Evolutionary conservation across 2,329 filamentous ascomycete species (phyloP), one percentile per base, ranked within the genome.

Genomic region (Ophiostoma triangulosporum): DNA sequence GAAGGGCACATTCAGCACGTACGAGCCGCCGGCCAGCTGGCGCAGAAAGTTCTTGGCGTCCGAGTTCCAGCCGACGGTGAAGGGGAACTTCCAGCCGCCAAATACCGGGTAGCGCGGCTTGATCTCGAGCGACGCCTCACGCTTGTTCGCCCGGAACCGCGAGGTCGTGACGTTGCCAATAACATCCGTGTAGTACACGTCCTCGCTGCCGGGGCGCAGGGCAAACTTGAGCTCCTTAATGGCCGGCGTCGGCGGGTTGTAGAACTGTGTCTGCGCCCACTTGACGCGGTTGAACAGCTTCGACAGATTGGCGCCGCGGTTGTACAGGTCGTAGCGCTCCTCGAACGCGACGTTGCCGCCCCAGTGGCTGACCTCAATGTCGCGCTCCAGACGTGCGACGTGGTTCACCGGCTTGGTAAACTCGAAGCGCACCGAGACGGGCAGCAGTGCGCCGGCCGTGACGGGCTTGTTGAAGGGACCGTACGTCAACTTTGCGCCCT

Each of bases 131-230:
- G 84, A 72, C n/a, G 87, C 84, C 68, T 91, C 86, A 22, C 85
- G 81, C 65, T 77, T 79, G 65, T 80, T 86, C 60, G 75, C 81
- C 57, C 90, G 79, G 77, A 95, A 98, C 58, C 79, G 80, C 54
- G 89, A 95, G 1, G 93, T 98, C 27, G 90, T 95, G 29, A 98
- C 89, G 64, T 98, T 98, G 60, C 93, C 93, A 64, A 98, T 95
- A 62, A 88, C 86, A 66, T 98, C 93, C 50, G 84, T 90, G 69
- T 93, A 98, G 75, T 98, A 98, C 5, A 91, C 80, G 64, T 96
- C 88, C 53, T 81, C 77, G 58, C 86, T 89, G 59, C 91, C 89
- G 15, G 83, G 76, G 51, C 78, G 80, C 51, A 98, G 79, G 14
- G 88, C 86, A 62, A 95, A 83, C 59, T 78, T 82, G 57, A 98